phyloP scores from a whole-genome alignment of 306 rosid genomes.

The Echinosophora koreensis region DNA sequence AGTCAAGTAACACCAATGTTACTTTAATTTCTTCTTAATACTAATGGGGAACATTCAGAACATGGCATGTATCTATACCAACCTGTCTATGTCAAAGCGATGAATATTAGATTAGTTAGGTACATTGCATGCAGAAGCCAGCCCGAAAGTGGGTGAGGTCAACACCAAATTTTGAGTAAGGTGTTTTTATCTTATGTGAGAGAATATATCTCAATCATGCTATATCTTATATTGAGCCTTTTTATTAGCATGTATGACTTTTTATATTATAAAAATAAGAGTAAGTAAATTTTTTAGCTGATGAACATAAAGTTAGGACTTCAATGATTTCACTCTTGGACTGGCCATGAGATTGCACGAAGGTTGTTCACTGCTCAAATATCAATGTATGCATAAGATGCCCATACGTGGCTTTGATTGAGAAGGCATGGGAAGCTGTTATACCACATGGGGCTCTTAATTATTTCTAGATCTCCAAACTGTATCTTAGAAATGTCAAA shows the following conservation, averaged over 20 bases:
- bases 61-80: background rate
- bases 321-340: too few relatives aligned
- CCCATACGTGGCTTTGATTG: conserved; percentile 44
- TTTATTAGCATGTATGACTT: too few relatives aligned
- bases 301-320: too few relatives aligned
- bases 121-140: conserved; percentile 51
- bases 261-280: too few relatives aligned
- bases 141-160: too few relatives aligned
- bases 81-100: background rate
- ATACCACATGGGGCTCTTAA: conserved; percentile 33
- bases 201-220: too few relatives aligned
- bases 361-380: background rate
- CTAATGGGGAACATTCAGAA: background rate
- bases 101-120: background rate
- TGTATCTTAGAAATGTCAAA: conserved; percentile 26
- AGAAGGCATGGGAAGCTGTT: conserved; percentile 42
- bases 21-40: conserved; percentile 20
- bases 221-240: too few relatives aligned
- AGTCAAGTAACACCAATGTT: conserved; percentile 28
- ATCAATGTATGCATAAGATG: conserved; percentile 25
- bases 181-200: too few relatives aligned
- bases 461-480: background rate
- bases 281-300: too few relatives aligned
- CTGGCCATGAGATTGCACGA: too few relatives aligned
- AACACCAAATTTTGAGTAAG: too few relatives aligned